Base-by-base conservation (phyloP, 768 basidiomycete species). In the Kwoniella newhampshirensis region DNA sequence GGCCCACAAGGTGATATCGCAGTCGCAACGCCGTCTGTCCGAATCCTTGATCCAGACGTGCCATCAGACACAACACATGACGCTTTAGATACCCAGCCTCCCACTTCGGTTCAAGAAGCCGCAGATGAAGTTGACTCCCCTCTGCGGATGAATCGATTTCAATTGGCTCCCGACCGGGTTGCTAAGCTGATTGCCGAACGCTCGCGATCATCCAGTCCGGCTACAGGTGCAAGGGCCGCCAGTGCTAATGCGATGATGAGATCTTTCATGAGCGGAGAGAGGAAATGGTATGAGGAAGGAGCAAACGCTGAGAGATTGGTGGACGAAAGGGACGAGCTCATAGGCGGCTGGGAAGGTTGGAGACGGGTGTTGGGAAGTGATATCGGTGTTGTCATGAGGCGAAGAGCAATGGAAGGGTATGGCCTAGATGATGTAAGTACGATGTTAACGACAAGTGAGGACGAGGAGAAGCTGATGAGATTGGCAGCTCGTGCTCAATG, bases 361-460 rank as follows among this genome's bases (percentile, higher is more conserved):
- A 26, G 60, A 25, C 42, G 51, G 35, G 40, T 62, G 5, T 23
- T 70, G 40, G 62, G 66, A 17, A 61, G 50, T 28, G 74, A 75
- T 59, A 54, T 75, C 2, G 69, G 67, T 1, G 55, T 53, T 2
- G 52, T 65, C 23, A 76, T 76, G 75, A 39, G 63, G 9, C 44
- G 58, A 20, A 59, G 71, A 49, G 75, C 70, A 13, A 65, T 67
- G 47, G 64, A 66, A 39, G 75, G 73, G 2, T 76, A 74, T 48
- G 73, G 73, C 2, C 50, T 74, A 43, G 63, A 44, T 21, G 62
- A 74, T 65, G 73, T 76, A 36, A 57, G 72, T 68, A 30, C 32
- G 12, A 1, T 12, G 23, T 13, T 41, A 17, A n/a, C 9, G 59
- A 26, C 20, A 3, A 0, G 5, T 35, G 4, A 46, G 6, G 3